A percentile compares a stretch with the other conserved stretches of the same genome.
Conservation (phyloP, 1,139 yeast species). For the Zygoascus meyerae region DNA sequence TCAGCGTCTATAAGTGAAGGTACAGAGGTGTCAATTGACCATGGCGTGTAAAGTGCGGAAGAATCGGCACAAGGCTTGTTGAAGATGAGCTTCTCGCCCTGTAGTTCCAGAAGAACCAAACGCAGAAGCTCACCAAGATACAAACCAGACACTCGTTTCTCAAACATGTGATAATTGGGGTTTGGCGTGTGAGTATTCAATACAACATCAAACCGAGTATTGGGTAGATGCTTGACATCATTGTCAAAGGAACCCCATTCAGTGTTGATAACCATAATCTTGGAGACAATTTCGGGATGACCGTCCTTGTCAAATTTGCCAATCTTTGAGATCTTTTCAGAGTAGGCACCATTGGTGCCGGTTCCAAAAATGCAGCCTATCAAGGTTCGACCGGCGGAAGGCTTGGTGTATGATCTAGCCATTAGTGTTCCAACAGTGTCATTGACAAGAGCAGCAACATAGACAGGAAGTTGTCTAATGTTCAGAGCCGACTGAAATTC, state of each 20-base stretch:
- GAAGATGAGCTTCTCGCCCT: conserved; percentile 51
- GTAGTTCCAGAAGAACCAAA: conserved; percentile 61
- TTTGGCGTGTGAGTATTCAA: conserved; percentile 75
- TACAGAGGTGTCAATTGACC: conserved; percentile 76
- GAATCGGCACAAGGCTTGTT: conserved; percentile 40
- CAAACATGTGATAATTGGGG: conserved; percentile 82
- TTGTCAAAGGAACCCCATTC: conserved; percentile 98
- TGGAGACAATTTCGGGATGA: conserved; percentile 42
- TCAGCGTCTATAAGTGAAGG: conserved; percentile 80
- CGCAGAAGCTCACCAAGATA: conserved; percentile 86
- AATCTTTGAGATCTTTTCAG: conserved; percentile 65
- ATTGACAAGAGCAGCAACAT: conserved; percentile 82
- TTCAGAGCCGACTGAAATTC: conserved; percentile 66
- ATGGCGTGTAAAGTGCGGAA: conserved; percentile 46
- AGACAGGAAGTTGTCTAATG: conserved; percentile 52
- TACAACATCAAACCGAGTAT: conserved; percentile 62
- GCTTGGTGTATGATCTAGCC: conserved; percentile 73
- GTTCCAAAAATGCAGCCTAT: conserved; percentile 93
- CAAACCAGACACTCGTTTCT: conserved; percentile 92
- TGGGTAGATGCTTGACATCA: conserved; percentile 62
- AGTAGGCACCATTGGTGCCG: conserved; percentile 93
- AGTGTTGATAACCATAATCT: conserved; percentile 85
- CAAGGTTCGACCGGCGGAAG: conserved; percentile 62
- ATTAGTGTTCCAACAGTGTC: conserved; percentile 92
- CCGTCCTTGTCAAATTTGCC: conserved; percentile 52